Evolutionary conservation across 495 filamentous ascomycete species (phyloP).

Genomic region (Aspergillus baeticus): DNA sequence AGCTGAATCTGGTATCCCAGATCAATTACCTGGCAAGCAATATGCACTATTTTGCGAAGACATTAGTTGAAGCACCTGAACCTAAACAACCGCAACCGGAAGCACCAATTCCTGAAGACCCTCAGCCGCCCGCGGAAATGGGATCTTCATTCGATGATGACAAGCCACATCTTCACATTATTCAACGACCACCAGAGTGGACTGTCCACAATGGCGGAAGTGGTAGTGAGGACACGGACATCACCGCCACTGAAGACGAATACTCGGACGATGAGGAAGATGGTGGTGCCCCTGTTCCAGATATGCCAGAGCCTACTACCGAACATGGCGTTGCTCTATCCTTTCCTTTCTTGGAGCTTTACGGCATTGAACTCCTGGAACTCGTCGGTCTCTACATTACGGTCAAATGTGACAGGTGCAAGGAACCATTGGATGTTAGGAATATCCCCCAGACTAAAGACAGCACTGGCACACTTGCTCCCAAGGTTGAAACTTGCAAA

Average conservation of each 20-base stretch:
- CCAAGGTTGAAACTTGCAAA: constrained; percentile 58
- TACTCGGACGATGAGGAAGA: constrained; percentile 47
- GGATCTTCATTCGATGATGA: constrained; percentile 31
- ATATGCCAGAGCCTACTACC: constrained; percentile 24
- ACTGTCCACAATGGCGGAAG: constrained; percentile 39
- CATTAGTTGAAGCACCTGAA: constrained; percentile 26
- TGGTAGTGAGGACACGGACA: constrained; percentile 34
- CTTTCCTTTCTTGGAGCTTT: constrained; percentile 78
- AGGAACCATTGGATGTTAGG: constrained; percentile 68
- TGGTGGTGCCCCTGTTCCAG: constrained; percentile 37
- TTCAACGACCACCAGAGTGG: constrained; percentile 87
- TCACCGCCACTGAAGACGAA: constrained; percentile 42
- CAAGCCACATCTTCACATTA: constrained; percentile 67
- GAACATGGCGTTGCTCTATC: constrained; percentile 75
- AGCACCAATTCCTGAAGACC: constrained; percentile 10
- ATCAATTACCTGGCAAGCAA: constrained; percentile 78
- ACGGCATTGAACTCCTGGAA: constrained; percentile 80
- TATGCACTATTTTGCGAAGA: constrained; percentile 66
- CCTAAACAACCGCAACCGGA: constrained; percentile 18
- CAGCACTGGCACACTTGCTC: constrained; percentile 29
- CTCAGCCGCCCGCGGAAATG: not conserved
- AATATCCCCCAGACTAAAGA: constrained; percentile 55
- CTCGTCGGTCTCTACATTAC: constrained; percentile 65
- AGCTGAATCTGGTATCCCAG: constrained; percentile 68
- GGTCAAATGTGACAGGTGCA: constrained; percentile 84